Percentiles rank a stretch among this genome's conserved stretches.
phyloP scores from a whole-genome alignment of 2,329 filamentous ascomycete genomes.

The Claviceps monticola region DNA sequence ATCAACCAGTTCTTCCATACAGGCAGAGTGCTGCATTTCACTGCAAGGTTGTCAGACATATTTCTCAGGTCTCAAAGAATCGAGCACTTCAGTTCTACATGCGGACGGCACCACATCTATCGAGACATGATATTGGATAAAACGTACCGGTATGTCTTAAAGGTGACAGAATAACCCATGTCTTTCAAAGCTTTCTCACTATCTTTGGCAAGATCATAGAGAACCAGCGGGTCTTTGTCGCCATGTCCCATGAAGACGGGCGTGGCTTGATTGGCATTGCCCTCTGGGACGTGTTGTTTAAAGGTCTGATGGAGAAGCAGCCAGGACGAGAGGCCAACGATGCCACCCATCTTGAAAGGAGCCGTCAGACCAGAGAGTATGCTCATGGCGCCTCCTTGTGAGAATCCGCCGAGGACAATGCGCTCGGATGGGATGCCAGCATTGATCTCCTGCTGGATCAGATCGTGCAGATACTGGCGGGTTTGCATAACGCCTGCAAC shows the following conservation, averaged over 20 bases:
- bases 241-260: constrained; percentile 86
- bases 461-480: constrained; percentile 56
- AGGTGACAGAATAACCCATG: constrained; percentile 58
- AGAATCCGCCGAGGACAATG: constrained; percentile 74
- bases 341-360: constrained; percentile 60
- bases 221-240: constrained; percentile 60
- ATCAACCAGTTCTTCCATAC: constrained; percentile 66
- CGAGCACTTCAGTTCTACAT: background rate
- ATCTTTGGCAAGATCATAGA: constrained; percentile 50
- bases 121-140: background rate
- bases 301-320: constrained; percentile 47
- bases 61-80: background rate
- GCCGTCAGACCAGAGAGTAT: constrained; percentile 64
- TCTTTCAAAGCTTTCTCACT: constrained; percentile 54
- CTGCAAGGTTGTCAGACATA: constrained; percentile 22
- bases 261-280: constrained; percentile 47
- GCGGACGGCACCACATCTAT: background rate
- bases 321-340: constrained; percentile 73
- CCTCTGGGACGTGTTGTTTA: constrained; percentile 21
- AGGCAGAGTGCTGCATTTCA: constrained; percentile 62
- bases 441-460: constrained; percentile 68
- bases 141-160: constrained; percentile 57
- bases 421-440: constrained; percentile 66
- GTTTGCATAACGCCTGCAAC: constrained; percentile 48
- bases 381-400: constrained; percentile 74